Base-by-base conservation (phyloP, 495 filamentous ascomycete species). In the Penicillium angulare region DNA sequence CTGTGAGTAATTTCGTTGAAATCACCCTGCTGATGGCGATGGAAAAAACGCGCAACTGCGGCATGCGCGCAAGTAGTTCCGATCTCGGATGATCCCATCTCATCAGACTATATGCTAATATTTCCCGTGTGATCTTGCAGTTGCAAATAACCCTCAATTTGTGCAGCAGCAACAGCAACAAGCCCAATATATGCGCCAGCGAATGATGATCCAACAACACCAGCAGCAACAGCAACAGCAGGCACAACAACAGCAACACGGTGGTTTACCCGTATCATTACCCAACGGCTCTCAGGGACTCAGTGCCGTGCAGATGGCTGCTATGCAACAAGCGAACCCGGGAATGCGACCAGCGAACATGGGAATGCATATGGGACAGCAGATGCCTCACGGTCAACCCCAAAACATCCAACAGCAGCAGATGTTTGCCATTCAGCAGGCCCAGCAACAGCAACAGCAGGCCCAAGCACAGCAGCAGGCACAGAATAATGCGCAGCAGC, bases 241-340 rank as follows among this genome's bases (percentile, higher is more conserved):
- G n/a, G n/a, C n/a, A 27, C 76, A 71, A 32, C 76, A 80, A 20
- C 76, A 79, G 15, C 72, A 76, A 33, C 76, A 71, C 17, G 79
- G 79, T 29, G 77, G 74, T 27, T 69, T 80, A 46, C 71, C 74
- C 1, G 70, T 77, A n/a, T 75, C 70, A 23, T 68, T 86, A 56
- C 80, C 79, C 17, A 83, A 87, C 60, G 82, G 79, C 13, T 79
- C 83, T 21, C 81, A 79, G 49, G 71, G 70, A 21, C 67, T 86
- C 45, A 84, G 56, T 49, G 68, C 75, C 21, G 76, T 76, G 22
- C 82, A 86, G 48, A 71, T 81, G 53, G 71, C 74, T 36, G 77
- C 80, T 20, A 80, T 86, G 73, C 74, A 41, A 21, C 36, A 79
- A 47, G 69, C 55, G 5, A 75, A 73, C 27, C 65, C 65, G n/a